Percentiles rank a stretch among this genome's conserved stretches.
These are phyloP conservation scores for Senecio squalidus DNA, from an alignment of 140 eudicot genomes.

Conservation along the genomic window DNA sequence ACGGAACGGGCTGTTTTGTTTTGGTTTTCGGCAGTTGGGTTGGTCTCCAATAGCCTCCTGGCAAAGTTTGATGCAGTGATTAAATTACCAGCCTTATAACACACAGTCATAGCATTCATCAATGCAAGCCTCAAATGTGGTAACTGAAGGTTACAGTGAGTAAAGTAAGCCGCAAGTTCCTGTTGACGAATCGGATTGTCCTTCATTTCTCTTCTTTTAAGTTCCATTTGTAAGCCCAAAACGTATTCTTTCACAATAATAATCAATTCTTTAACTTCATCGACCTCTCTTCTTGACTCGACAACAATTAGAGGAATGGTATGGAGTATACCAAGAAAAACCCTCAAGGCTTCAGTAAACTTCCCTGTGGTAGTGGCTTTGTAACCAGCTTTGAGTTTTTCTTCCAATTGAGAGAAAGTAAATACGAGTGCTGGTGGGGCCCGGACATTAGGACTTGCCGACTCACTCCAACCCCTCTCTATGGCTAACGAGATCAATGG, in stretches of 20 bases:
- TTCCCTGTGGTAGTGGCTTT: slow-evolving; percentile 66
- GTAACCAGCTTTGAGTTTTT: slow-evolving; percentile 57
- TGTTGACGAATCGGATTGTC: slow-evolving; percentile 59
- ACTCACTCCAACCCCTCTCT: slow-evolving; percentile 66
- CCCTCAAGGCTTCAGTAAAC: slow-evolving; percentile 51
- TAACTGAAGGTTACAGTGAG: slow-evolving; percentile 74
- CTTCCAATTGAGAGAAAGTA: slow-evolving; percentile 59
- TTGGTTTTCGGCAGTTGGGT: slow-evolving; percentile 61
- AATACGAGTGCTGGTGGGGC: slow-evolving; percentile 63
- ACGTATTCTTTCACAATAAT: slow-evolving; percentile 60
- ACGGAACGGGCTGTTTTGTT: slow-evolving; percentile 62
- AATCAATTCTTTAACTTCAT: slow-evolving; percentile 61
- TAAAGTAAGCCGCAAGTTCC: slow-evolving; percentile 71
- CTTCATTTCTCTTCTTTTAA: slow-evolving; percentile 57
- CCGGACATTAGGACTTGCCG: slow-evolving; percentile 68
- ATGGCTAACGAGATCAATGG: slow-evolving; percentile 56
- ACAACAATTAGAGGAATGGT: slow-evolving; percentile 67
- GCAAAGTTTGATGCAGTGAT: slow-evolving; percentile 68
- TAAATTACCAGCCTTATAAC: slow-evolving; percentile 55
- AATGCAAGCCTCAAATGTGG: slow-evolving; percentile 69
- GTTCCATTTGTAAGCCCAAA: slow-evolving; percentile 58
- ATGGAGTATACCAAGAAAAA: slow-evolving; percentile 49
- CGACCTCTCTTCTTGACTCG: slow-evolving; percentile 65
- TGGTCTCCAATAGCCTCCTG: slow-evolving; percentile 63
- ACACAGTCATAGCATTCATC: slow-evolving; percentile 63